Base-by-base conservation (phyloP, 345 rosid genomes). In the Schrenkiella parvula region DNA sequence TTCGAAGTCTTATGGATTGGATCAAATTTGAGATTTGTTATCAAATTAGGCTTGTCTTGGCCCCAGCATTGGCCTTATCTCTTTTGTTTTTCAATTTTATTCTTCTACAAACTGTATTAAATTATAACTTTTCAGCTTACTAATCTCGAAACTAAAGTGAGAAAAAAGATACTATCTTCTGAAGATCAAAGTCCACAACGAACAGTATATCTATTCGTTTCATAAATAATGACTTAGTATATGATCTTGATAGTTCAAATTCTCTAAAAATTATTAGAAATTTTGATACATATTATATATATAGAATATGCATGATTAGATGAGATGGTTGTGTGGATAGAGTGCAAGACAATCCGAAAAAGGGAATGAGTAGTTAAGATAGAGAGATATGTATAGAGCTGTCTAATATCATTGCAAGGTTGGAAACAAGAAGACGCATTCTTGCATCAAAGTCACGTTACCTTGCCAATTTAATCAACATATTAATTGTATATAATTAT, bases 381-480 rank as follows among this genome's bases (percentile, higher is more conserved):
- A 67, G 50, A 59, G 73, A 67, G 50, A 59, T 68, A 67, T 23
- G 25, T 23, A 23, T 60, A 67, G 62, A 50, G 68, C 55, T 74
- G 68, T 74, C 68, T 74, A 59, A 23, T 66, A 66, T 64, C 44
- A 78, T 48, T 56, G 72, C 6, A 72, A 66, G 81, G 78, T 66
- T 58, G 65, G 76, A 71, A 59, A 54, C 32, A 68, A 61, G 66
- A 74, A 77, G 67, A 79, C 79, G 70, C 64, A 71, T 78, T 71
- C 75, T 71, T 71, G 65, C 82, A 58, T 66, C 72, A 43, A 74
- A 62, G 67, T 75, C 79, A 75, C 75, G 68, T 75, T 71, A 71
- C 75, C 39, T 64, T 62, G 29, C 77, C 75, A 34, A 71, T 76
- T 57, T 64, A 52, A 25, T 73, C 31, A 70, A 61, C 50, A 68